Evolutionary conservation across 2,329 filamentous ascomycete genomes (phyloP), one percentile per base, ranked within the genome.

Genomic region (Cadophora luteo-olivacea): DNA sequence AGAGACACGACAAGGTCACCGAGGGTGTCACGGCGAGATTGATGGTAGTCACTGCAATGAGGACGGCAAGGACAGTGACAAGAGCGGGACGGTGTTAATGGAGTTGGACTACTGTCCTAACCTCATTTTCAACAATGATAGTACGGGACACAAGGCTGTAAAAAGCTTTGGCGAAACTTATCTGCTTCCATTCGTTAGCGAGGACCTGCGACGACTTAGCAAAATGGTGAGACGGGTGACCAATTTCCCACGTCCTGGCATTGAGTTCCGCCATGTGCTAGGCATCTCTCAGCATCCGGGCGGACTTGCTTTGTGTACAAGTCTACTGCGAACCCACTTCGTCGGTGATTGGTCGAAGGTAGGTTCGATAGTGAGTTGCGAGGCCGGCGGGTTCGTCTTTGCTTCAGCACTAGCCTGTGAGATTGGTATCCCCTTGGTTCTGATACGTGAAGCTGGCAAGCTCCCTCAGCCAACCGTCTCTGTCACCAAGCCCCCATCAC

Each of bases 241-340:
- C 29, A 73, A 84, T 75, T 89, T 87, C 75, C 87, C 87, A 72
- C 78, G 78, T 4, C 76, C 68, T 0, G 83, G 80, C 22, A 83
- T 89, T 71, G 74, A 83, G 4, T 90, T 90, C 75, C 86, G 83
- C 61, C 86, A 90, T 68, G 82, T 90, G 1, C 84, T 91, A 57
- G 79, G 79, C 72, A 87, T 90, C 68, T 70, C 80, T 32, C 82
- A 89, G 75, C 82, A 84, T 58, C 81, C 79, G 0, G 81, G 80
- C 58, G 87, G 87, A 5, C 75, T 90, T 32, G 60, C 70, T 5
- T 74, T 89, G 6, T 88, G 85, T 77, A 81, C 81, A 0, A 82
- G 81, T 72, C 78, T 90, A 45, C 75, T 90, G 8, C 76, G 81
- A 75, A 71, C 70, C 3, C 81, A 82, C 64, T 86, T 86, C 70